Conservation (phyloP, 2,329 filamentous ascomycete species). For the Xylogone sp. region DNA sequence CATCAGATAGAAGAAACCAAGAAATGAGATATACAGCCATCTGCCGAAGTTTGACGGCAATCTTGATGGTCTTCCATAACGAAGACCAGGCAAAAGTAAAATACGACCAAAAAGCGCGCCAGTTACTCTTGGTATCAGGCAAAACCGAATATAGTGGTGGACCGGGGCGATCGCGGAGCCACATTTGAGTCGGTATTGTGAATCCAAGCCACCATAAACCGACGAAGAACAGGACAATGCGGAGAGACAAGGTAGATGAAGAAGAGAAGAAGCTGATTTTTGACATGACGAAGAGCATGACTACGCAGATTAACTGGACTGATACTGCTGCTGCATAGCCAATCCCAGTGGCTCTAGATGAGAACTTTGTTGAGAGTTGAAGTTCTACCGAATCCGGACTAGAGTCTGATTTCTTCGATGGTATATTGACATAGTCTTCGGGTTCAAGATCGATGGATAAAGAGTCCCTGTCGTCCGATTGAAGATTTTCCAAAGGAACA, state of each 20-base stretch:
- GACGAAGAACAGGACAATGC: slow-evolving; percentile 78
- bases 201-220: slow-evolving; percentile 90
- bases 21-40: slow-evolving; percentile 75
- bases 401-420: background rate
- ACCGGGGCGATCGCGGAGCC: slow-evolving; percentile 81
- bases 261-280: slow-evolving; percentile 39
- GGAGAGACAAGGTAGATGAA: slow-evolving; percentile 78
- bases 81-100: slow-evolving; percentile 81
- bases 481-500: slow-evolving; percentile 8
- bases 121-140: slow-evolving; percentile 11
- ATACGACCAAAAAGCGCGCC: slow-evolving; percentile 60
- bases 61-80: slow-evolving; percentile 71
- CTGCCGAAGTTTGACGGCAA: slow-evolving; percentile 68
- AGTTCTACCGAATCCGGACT: slow-evolving; percentile 61
- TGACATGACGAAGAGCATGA: slow-evolving; percentile 59
- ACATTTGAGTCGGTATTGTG: slow-evolving; percentile 78
- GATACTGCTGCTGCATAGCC: slow-evolving; percentile 85
- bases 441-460: slow-evolving; percentile 7
- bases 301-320: slow-evolving; percentile 75
- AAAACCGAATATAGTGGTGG: slow-evolving; percentile 57
- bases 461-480: background rate
- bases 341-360: slow-evolving; percentile 87
- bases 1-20: slow-evolving; percentile 93
- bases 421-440: slow-evolving; percentile 3
- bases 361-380: slow-evolving; percentile 80